Evolutionary conservation across 306 rosid species (phyloP), one percentile per base, ranked within the genome.

Genomic region (Hippophae gyantsensis): DNA sequence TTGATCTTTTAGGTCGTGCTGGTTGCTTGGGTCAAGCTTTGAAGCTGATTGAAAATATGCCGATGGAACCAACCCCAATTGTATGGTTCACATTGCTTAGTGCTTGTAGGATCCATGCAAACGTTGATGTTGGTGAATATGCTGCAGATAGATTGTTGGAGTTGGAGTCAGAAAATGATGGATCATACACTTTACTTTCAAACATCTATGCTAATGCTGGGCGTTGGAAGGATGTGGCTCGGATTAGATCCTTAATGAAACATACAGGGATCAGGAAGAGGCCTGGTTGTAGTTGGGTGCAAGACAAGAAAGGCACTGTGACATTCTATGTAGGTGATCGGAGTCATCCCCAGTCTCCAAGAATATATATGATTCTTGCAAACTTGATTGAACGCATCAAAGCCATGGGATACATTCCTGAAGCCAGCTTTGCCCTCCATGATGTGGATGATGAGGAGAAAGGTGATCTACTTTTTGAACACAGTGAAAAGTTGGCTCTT

Each of bases 401-500:
- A 74, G 86, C 58, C 64, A 67, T 84, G 57, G 95, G 95, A 32
- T 86, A 89, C 65, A 83, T 84, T 67, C 89, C 97, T 44, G 86
- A 89, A 60, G 84, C 80, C 55, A 78, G 79, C 68, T 89, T 74
- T 82, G 95, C 86, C 41, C 97, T 86, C 64, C 95, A 84, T 58
- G 97, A 89, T 69, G 95, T 89, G 51, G 95, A 82, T 53, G 95
- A 84, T 60, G 97, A 86, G 68, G 97, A 86, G 75, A 89, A 86
- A 67, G 86, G 76, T 53, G 93, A 80, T 75, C 72, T 86, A 54
- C 92, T 89, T 43, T 74, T 61, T 60, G 87, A 89, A 74, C 97
- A 86, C 65, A 84, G 95, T 71, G 97, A 89, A 71, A 89, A 89
- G 82, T 76, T 89, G 81, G 97, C 95, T 61, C 92, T 89, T 78